Base-by-base conservation (phyloP, 2,329 filamentous ascomycete species). In the Alternaria ventricosa region DNA sequence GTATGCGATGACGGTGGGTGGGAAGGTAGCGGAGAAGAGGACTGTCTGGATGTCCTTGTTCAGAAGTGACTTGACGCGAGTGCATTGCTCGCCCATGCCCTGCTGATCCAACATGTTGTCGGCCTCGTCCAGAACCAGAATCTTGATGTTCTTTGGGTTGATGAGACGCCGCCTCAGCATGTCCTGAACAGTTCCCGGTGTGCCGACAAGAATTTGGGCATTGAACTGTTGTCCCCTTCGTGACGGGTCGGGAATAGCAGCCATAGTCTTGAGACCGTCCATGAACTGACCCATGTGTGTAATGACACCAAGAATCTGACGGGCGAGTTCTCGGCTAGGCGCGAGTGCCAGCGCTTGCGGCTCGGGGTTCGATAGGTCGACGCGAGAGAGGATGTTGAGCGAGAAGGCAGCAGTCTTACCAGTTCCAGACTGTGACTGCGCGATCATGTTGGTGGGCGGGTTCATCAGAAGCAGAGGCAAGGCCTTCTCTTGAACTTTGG, bases 31-130 rank as follows among this genome's bases (percentile, higher is more conserved):
- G 3, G 96, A 99, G 82, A 99, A 99, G 1, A 99, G 88, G 5
- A 98, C 91, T 43, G 95, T 90, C 81, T 99, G 96, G n/a, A 93
- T 87, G 11, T 84, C 83, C 65, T 85, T 87, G 1, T 92, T 93
- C 2, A 97, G 85, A 77, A 93, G 85, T 12, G 82, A 82, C 84
- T 96, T 97, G 72, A 97, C 93, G 70, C 94, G 90, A 72, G 94
- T 88, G 81, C 95, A 98, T 82, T 99, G 96, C 63, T 98, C 96
- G 56, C 96, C 96, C 59, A 99, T 86, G 55, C 96, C 95, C 82
- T 97, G 93, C 81, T 95, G 91, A 77, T 98, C 96, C 64, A 99
- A 84, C 96, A 99, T 99, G 83, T 97, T 98, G 83, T 99, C 96
- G 61, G 96, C 96, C 83, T 99, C 96, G 75, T 99, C 96, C 57